These are phyloP conservation scores for Backusella tuberculispora DNA, from an alignment of 192 early-diverging fungal species.

Conservation along the genomic window DNA sequence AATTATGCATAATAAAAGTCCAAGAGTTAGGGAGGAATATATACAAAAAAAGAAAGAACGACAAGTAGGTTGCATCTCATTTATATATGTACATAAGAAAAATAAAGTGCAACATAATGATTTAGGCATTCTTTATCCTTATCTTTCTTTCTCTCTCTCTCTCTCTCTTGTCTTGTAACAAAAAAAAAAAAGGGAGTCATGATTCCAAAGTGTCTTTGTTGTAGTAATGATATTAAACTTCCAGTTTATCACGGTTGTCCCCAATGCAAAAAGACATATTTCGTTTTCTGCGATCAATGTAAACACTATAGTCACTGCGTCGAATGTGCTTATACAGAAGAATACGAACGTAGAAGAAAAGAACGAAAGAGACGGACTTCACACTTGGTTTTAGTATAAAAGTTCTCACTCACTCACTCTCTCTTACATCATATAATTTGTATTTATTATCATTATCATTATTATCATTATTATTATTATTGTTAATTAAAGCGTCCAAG, in stretches of 20 bases:
- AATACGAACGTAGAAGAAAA: slow-evolving; percentile 20
- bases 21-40: neutral
- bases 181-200: neutral
- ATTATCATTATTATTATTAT: neutral
- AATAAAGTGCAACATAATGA: too few relatives aligned
- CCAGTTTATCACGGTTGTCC: neutral
- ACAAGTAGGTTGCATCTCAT: too few relatives aligned
- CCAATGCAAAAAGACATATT: neutral
- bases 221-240: neutral
- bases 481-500: slow-evolving; percentile 36
- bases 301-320: slow-evolving; percentile 27
- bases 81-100: too few relatives aligned
- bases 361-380: slow-evolving; percentile 23
- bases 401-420: neutral
- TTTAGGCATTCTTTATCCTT: too few relatives aligned
- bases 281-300: slow-evolving; percentile 13
- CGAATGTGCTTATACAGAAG: slow-evolving; percentile 26
- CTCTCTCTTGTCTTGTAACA: neutral
- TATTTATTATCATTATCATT: neutral
- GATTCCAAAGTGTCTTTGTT: slow-evolving; percentile 1
- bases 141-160: too few relatives aligned
- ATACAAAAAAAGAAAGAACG: too few relatives aligned
- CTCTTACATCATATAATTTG: neutral
- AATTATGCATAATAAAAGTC: neutral
- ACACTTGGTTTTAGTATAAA: slow-evolving; percentile 3